phyloP scores from a whole-genome alignment of 768 basidiomycete species.

The Russula vinacea region DNA sequence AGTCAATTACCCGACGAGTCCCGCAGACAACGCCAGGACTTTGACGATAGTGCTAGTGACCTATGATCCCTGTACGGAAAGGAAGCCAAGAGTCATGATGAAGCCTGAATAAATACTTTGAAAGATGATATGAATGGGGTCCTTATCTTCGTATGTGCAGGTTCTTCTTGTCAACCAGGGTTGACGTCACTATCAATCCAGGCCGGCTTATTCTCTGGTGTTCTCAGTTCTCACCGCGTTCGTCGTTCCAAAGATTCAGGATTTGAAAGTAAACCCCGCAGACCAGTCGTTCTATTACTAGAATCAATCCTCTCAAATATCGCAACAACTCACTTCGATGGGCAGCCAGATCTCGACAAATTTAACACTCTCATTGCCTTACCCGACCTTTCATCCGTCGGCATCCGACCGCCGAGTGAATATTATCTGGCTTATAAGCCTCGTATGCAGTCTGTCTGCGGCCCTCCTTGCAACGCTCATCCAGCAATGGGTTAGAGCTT shows the following conservation, averaged over 20 bases:
- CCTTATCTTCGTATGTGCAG: constrained; percentile 1
- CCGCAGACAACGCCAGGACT: not conserved
- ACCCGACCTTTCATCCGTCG: constrained; percentile 29
- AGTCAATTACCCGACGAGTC: not conserved
- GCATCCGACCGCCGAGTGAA: constrained; percentile 41
- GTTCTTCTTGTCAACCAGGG: not conserved
- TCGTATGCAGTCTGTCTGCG: constrained; percentile 41
- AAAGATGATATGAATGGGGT: constrained; percentile 2
- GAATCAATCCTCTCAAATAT: constrained; percentile 13
- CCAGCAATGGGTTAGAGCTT: constrained; percentile 49
- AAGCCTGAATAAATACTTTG: not conserved
- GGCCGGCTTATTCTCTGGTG: constrained; percentile 25
- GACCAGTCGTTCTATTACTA: constrained; percentile 3
- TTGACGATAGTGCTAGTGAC: constrained; percentile 8
- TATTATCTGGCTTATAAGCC: constrained; percentile 40
- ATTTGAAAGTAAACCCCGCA: constrained; percentile 12
- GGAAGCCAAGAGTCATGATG: not conserved
- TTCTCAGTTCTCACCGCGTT: constrained; percentile 21
- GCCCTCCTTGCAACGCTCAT: constrained; percentile 47
- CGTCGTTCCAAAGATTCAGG: constrained; percentile 8
- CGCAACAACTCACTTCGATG: constrained; percentile 9
- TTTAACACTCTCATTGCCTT: not conserved
- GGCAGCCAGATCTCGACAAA: not conserved
- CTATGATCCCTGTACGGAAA: constrained; percentile 12
- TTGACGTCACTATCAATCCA: not conserved